phyloP scores from a whole-genome alignment of 2,329 filamentous ascomycete genomes.

The Monosporascus sp. region DNA sequence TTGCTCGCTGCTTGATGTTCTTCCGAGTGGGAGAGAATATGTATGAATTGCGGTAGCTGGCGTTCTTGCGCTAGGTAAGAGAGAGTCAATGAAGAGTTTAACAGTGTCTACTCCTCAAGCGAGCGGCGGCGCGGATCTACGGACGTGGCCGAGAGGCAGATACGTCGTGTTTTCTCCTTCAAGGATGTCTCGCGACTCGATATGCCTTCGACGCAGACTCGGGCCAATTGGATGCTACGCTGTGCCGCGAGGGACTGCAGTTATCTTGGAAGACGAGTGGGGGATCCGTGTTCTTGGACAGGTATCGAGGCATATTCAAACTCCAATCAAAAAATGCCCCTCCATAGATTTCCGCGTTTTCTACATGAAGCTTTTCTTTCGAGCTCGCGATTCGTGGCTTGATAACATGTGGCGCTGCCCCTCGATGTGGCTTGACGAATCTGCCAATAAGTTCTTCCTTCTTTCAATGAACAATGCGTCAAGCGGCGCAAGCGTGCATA shows the following conservation, averaged over 20 bases:
- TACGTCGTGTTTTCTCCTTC: not conserved
- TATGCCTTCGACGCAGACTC: not conserved
- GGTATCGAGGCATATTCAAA: not conserved
- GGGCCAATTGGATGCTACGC: not conserved
- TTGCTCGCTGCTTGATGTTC: slow-evolving; percentile 1
- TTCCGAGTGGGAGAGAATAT: too few species aligned
- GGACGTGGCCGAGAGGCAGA: not conserved
- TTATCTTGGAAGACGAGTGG: not conserved
- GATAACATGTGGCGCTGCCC: not conserved
- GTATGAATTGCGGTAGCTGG: not conserved
- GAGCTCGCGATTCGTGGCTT: not conserved
- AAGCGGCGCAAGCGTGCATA: too few species aligned
- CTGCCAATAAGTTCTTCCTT: too few species aligned
- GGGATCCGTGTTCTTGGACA: not conserved
- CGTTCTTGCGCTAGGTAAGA: not conserved
- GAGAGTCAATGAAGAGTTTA: not conserved
- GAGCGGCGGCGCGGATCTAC: not conserved
- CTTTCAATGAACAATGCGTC: too few species aligned
- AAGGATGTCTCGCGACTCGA: not conserved
- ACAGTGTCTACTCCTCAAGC: not conserved
- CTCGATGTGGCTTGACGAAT: not conserved
- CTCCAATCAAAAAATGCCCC: not conserved
- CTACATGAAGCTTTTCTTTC: not conserved
- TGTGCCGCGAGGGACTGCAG: not conserved
- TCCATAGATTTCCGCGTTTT: not conserved